A percentile compares a stretch with the other conserved stretches of the same genome.
Conservation (phyloP, 805 yeast genomes). For the Ogataea neopini region DNA sequence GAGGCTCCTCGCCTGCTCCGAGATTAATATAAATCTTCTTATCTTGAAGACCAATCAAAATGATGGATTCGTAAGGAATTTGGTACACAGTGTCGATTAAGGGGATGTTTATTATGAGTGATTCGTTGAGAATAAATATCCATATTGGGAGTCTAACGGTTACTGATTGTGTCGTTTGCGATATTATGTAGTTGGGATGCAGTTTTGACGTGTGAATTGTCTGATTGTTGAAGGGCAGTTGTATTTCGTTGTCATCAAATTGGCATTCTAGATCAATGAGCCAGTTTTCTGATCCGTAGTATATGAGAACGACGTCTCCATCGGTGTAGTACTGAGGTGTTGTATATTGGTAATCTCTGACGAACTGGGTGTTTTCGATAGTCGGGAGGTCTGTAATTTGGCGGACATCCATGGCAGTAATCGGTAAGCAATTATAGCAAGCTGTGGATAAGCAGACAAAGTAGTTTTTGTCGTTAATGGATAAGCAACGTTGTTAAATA, state of each 20-base stretch:
- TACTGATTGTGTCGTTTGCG: conserved; percentile 1
- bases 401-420: conserved; percentile 12
- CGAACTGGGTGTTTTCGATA: conserved; percentile 32
- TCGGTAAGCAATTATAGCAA: background rate
- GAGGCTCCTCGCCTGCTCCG: conserved; percentile 10
- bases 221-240: conserved; percentile 14
- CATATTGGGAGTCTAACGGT: conserved; percentile 18
- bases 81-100: conserved; percentile 12
- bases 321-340: conserved; percentile 27
- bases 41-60: conserved; percentile 21
- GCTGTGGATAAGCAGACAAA: too few species aligned
- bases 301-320: conserved; percentile 18
- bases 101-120: conserved; percentile 22
- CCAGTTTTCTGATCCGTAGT: conserved; percentile 24
- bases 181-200: background rate
- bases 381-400: conserved; percentile 29
- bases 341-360: conserved; percentile 24
- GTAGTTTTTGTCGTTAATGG: too few species aligned
- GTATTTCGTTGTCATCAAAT: conserved; percentile 2
- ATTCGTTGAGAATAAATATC: conserved; percentile 29
- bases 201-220: background rate
- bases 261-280: conserved; percentile 12
- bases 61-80: conserved; percentile 27
- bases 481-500: too few species aligned
- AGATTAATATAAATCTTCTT: conserved; percentile 15